Conservation (phyloP, 345 rosid species). For the Alliaria petiolata region DNA sequence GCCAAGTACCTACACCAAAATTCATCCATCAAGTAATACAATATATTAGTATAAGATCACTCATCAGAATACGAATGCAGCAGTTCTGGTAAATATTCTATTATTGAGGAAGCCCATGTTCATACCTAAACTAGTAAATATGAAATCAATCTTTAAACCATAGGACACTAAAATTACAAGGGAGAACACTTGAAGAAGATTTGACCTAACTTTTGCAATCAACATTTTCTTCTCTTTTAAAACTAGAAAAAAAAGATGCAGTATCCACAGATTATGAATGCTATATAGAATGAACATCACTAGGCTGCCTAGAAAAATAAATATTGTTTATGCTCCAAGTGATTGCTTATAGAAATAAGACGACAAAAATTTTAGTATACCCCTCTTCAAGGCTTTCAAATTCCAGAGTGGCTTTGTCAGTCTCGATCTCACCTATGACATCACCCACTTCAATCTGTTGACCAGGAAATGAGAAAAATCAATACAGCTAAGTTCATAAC, state of each 20-base stretch:
- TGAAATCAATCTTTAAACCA: not conserved
- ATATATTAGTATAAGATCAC: not conserved
- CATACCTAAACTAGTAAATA: conserved; percentile 11
- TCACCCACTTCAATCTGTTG: conserved; percentile 97
- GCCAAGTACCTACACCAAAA: conserved; percentile 39
- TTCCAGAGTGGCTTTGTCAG: conserved; percentile 97
- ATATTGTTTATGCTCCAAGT: not conserved
- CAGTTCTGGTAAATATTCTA: conserved; percentile 8
- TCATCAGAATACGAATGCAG: conserved; percentile 1
- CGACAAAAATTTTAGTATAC: conserved; percentile 36
- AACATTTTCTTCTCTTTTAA: conserved; percentile 14
- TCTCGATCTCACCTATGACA: conserved; percentile 95
- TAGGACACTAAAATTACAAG: not conserved
- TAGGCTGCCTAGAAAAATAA: not conserved
- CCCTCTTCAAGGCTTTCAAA: conserved; percentile 97
- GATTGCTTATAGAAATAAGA: not conserved
- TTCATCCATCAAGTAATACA: conserved; percentile 1
- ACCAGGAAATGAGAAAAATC: conserved; percentile 18
- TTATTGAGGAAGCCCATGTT: not conserved
- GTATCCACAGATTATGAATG: too few species aligned
- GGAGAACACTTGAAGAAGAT: not conserved
- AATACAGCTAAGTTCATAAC: conserved; percentile 14
- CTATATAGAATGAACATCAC: conserved; percentile 3
- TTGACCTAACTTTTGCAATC: conserved; percentile 1
- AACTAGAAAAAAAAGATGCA: not conserved